A percentile compares a stretch with the other conserved stretches of the same genome.
These are phyloP conservation scores for Leccinum subfulvum DNA, from an alignment of 1,284 basidiomycete genomes.

Conservation along the genomic window DNA sequence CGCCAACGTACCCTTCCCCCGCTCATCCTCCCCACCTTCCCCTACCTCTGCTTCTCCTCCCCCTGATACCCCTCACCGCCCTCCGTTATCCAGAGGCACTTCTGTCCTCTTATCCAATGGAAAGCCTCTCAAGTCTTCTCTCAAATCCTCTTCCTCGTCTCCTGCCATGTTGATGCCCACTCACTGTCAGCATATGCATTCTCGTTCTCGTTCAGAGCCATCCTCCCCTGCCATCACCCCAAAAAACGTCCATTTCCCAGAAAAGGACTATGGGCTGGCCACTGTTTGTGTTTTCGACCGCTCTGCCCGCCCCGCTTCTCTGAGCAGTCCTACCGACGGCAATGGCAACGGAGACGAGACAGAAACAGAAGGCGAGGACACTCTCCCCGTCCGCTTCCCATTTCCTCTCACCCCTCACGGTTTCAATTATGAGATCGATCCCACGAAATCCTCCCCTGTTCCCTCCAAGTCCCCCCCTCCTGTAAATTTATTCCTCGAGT, in stretches of 20 bases:
- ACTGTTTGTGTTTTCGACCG: conserved; percentile 83
- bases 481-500: conserved; percentile 51
- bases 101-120: conserved; percentile 73
- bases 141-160: conserved; percentile 70
- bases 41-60: background rate
- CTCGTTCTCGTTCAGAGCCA: conserved; percentile 62
- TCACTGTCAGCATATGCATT: conserved; percentile 31
- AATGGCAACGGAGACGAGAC: conserved; percentile 58
- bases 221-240: conserved; percentile 62
- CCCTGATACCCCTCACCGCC: conserved; percentile 17
- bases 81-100: conserved; percentile 31
- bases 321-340: conserved; percentile 43
- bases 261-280: conserved; percentile 64
- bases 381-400: conserved; percentile 29
- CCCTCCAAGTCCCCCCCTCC: conserved; percentile 38
- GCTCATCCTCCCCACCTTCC: conserved; percentile 22
- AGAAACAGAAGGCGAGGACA: conserved; percentile 66
- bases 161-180: conserved; percentile 40
- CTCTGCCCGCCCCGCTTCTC: conserved; percentile 68
- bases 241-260: conserved; percentile 90
- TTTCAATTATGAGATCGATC: conserved; percentile 51
- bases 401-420: conserved; percentile 51
- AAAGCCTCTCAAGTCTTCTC: conserved; percentile 85
- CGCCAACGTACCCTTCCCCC: conserved; percentile 34
- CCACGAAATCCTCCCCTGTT: conserved; percentile 40